A percentile compares a stretch with the other conserved stretches of the same genome.
phyloP scores from a whole-genome alignment of 2,329 filamentous ascomycete genomes.

The Aspergillus jensenii region DNA sequence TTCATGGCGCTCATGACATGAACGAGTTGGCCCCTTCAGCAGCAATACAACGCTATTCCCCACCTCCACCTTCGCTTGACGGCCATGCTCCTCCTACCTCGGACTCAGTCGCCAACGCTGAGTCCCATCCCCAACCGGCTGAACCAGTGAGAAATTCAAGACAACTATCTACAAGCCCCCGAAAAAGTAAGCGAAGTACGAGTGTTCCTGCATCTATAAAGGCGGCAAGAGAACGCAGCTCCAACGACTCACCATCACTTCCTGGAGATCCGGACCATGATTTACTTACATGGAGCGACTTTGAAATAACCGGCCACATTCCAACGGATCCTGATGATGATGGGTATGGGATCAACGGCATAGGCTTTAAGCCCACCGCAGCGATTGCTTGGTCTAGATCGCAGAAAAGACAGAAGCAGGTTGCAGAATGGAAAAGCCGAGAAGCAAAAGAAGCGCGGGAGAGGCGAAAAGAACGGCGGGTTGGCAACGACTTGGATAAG shows the following conservation, averaged over 20 bases:
- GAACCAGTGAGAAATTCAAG: conserved; percentile 19
- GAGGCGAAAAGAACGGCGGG: conserved; percentile 54
- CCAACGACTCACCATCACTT: conserved; percentile 36
- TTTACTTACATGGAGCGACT: conserved; percentile 55
- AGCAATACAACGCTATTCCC: background rate
- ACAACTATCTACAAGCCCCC: conserved; percentile 20
- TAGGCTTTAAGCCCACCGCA: conserved; percentile 63
- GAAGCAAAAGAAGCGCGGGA: conserved; percentile 61
- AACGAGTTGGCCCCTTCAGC: conserved; percentile 16
- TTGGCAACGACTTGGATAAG: conserved; percentile 28
- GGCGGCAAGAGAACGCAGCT: conserved; percentile 25
- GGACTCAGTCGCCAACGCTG: conserved; percentile 11
- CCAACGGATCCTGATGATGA: conserved; percentile 59
- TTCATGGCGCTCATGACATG: conserved; percentile 19
- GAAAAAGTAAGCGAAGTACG: conserved; percentile 26
- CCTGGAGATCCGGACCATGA: conserved; percentile 26
- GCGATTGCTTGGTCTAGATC: conserved; percentile 58
- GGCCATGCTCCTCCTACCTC: background rate
- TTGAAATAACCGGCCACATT: conserved; percentile 63
- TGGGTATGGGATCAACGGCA: conserved; percentile 63
- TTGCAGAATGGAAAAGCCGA: conserved; percentile 59
- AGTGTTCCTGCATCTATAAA: conserved; percentile 19
- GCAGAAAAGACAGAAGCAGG: conserved; percentile 58
- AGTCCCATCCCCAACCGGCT: conserved; percentile 8
- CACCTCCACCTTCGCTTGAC: background rate